phyloP scores from a whole-genome alignment of 306 rosid species.

The Vachellia collinsii region DNA sequence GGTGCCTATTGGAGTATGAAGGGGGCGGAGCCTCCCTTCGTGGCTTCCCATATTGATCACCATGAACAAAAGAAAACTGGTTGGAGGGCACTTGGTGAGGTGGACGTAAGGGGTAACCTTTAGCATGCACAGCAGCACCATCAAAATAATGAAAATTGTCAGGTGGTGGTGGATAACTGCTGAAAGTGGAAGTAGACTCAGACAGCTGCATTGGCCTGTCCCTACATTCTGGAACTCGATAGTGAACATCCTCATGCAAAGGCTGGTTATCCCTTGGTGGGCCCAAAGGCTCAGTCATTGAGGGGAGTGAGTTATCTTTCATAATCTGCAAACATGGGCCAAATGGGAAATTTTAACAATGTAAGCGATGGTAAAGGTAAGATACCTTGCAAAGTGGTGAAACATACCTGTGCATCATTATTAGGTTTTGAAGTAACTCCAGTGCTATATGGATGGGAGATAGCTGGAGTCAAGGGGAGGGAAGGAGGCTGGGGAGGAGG shows the following conservation, averaged over 20 bases:
- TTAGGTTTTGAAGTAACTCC: slow-evolving; percentile 56
- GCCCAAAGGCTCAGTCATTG: slow-evolving; percentile 55
- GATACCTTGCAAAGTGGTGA: slow-evolving; percentile 19
- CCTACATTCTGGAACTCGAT: slow-evolving; percentile 58
- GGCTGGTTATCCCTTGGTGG: slow-evolving; percentile 58
- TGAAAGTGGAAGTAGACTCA: slow-evolving; percentile 57
- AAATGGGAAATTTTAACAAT: slow-evolving; percentile 32
- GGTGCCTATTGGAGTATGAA: slow-evolving; percentile 65
- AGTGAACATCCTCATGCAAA: slow-evolving; percentile 56
- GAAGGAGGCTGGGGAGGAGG: slow-evolving; percentile 49
- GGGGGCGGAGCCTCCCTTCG: slow-evolving; percentile 67
- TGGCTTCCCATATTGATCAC: slow-evolving; percentile 61
- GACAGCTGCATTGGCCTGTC: slow-evolving; percentile 65
- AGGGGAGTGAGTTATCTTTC: slow-evolving; percentile 49
- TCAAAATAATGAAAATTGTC: slow-evolving; percentile 53
- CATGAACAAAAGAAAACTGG: slow-evolving; percentile 83
- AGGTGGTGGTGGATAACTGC: slow-evolving; percentile 51
- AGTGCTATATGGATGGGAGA: slow-evolving; percentile 48
- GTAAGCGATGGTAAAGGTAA: slow-evolving; percentile 8
- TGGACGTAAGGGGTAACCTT: slow-evolving; percentile 68
- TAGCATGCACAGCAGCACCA: slow-evolving; percentile 53
- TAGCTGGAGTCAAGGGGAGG: slow-evolving; percentile 35
- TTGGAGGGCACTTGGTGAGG: slow-evolving; percentile 74
- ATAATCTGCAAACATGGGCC: slow-evolving; percentile 55
- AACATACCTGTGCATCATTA: slow-evolving; percentile 63